phyloP scores from a whole-genome alignment of 768 basidiomycete genomes.

The Pulveroboletus sp. region DNA sequence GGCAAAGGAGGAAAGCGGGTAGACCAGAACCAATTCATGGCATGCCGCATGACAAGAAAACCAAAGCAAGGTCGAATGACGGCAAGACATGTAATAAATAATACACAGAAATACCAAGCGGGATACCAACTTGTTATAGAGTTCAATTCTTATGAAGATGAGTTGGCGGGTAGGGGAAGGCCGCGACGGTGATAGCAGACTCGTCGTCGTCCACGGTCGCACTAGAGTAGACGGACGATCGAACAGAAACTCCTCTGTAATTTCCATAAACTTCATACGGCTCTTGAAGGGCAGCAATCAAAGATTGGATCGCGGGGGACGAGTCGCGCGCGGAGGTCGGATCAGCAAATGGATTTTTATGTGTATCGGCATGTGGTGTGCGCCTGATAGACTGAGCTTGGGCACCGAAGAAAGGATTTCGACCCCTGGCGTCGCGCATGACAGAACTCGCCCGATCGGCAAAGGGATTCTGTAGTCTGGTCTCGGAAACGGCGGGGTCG shows the following conservation, averaged over 20 bases:
- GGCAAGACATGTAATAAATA: constrained; percentile 8
- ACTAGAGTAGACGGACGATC: constrained; percentile 42
- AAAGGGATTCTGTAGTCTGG: constrained; percentile 22
- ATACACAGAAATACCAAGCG: constrained; percentile 11
- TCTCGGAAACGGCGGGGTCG: constrained; percentile 7
- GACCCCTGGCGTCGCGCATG: constrained; percentile 10
- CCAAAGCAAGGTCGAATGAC: constrained; percentile 2
- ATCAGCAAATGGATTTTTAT: constrained; percentile 43
- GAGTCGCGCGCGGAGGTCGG: constrained; percentile 17
- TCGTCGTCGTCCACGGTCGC: constrained; percentile 21
- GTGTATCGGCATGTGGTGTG: constrained; percentile 11
- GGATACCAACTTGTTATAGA: neutral
- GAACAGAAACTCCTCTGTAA: constrained; percentile 54
- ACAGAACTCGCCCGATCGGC: constrained; percentile 18
- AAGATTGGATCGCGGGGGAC: constrained; percentile 48
- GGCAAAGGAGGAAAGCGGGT: neutral
- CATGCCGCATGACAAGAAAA: too few species aligned
- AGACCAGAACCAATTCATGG: constrained; percentile 17
- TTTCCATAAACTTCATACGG: constrained; percentile 42
- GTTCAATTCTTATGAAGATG: neutral
- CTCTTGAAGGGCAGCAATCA: constrained; percentile 62
- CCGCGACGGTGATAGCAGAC: constrained; percentile 23
- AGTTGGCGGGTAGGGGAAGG: constrained; percentile 31
- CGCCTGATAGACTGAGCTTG: constrained; percentile 32
- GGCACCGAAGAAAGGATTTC: constrained; percentile 41